These are phyloP conservation scores for Dictyostelium intermedium DNA, from an alignment of 78 protist species.

Conservation along the genomic window DNA sequence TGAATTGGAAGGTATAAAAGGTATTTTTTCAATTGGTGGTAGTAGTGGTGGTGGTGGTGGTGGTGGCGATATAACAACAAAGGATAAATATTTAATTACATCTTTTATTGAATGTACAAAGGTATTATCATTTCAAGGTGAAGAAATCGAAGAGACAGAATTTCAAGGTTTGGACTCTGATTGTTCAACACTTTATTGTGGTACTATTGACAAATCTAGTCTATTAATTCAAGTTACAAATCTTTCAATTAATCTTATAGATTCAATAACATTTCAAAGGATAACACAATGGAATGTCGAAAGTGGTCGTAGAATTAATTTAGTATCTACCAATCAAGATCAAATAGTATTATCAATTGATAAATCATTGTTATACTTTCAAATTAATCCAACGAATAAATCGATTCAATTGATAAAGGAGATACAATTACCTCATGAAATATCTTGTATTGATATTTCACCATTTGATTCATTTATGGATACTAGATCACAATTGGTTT, in stretches of 20 bases:
- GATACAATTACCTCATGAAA: slow-evolving; percentile 72
- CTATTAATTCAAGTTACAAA: slow-evolving; percentile 54
- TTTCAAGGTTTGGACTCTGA: slow-evolving; percentile 77
- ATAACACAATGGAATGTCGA: slow-evolving; percentile 62
- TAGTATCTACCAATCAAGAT: slow-evolving; percentile 60
- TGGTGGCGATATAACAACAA: not conserved
- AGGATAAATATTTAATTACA: slow-evolving; percentile 67
- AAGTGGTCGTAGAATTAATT: slow-evolving; percentile 16
- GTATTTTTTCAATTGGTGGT: slow-evolving; percentile 83
- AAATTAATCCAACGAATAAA: not conserved
- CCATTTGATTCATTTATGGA: slow-evolving; percentile 37
- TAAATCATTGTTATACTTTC: slow-evolving; percentile 44
- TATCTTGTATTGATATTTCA: slow-evolving; percentile 85
- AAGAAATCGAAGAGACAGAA: slow-evolving; percentile 88
- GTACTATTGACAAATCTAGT: slow-evolving; percentile 1
- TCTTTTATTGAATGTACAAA: slow-evolving; percentile 89
- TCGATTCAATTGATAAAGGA: not conserved
- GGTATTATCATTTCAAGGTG: slow-evolving; percentile 80
- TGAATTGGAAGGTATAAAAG: slow-evolving; percentile 91
- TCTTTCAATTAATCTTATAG: slow-evolving; percentile 19
- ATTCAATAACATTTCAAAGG: not conserved
- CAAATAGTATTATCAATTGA: slow-evolving; percentile 80
- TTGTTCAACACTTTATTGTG: slow-evolving; percentile 82
- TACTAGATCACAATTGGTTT: not conserved
- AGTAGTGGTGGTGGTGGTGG: not conserved